Conservation (phyloP, 2,329 filamentous ascomycete species). For the Penicillium occitanis region DNA sequence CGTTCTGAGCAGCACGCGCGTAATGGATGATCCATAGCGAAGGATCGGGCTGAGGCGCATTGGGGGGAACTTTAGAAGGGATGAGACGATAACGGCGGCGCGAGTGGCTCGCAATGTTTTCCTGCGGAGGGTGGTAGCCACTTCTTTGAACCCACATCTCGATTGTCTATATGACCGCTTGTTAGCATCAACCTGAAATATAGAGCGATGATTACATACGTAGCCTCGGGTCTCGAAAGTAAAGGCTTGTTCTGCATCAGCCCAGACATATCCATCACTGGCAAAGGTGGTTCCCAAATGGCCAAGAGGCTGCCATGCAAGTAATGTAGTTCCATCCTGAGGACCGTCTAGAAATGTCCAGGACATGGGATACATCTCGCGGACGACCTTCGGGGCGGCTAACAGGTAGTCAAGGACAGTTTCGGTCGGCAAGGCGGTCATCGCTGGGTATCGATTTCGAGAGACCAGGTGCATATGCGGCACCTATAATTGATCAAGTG, state of each 20-base stretch:
- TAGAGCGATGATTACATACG: slow-evolving; percentile 46
- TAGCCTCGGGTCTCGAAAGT: slow-evolving; percentile 71
- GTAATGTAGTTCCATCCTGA: slow-evolving; percentile 74
- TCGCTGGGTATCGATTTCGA: slow-evolving; percentile 73
- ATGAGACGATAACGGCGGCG: slow-evolving; percentile 83
- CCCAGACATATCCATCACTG: slow-evolving; percentile 92
- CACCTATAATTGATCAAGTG: slow-evolving; percentile 54
- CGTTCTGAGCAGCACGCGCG: slow-evolving; percentile 69
- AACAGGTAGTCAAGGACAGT: slow-evolving; percentile 82
- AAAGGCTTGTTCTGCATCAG: slow-evolving; percentile 73
- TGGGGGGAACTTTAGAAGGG: slow-evolving; percentile 67
- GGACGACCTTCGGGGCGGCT: slow-evolving; percentile 79
- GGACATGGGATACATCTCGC: slow-evolving; percentile 80
- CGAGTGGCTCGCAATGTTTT: slow-evolving; percentile 72
- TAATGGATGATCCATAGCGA: slow-evolving; percentile 92
- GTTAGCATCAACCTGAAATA: slow-evolving; percentile 11
- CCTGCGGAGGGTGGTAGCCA: slow-evolving; percentile 72
- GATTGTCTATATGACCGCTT: slow-evolving; percentile 62
- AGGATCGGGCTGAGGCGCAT: slow-evolving; percentile 70
- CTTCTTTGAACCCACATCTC: slow-evolving; percentile 82
- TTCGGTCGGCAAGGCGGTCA: slow-evolving; percentile 68
- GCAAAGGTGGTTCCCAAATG: slow-evolving; percentile 72
- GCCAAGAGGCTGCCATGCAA: slow-evolving; percentile 84
- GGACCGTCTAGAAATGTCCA: slow-evolving; percentile 90
- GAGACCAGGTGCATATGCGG: slow-evolving; percentile 89